Evolutionary conservation across 768 basidiomycete species (phyloP).

Genomic region (Termitomyces sp.): DNA sequence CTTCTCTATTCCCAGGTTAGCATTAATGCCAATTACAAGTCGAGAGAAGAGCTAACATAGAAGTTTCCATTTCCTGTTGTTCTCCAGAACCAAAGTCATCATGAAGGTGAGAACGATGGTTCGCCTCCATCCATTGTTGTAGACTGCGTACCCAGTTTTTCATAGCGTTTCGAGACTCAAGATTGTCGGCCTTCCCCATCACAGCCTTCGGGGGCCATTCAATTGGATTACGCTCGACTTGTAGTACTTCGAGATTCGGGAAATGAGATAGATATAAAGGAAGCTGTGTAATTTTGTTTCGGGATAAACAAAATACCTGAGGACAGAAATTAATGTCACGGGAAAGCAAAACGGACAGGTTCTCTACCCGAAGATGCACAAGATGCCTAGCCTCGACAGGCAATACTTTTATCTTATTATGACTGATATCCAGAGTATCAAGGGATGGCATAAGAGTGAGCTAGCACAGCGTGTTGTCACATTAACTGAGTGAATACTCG

Average conservation of each 20-base stretch:
- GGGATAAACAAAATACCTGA: conserved; percentile 81
- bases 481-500: conserved; percentile 1
- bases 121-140: conserved; percentile 70
- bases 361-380: conserved; percentile 61
- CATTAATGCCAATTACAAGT: not conserved
- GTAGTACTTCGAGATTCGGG: conserved; percentile 66
- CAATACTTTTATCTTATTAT: conserved; percentile 81
- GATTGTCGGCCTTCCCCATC: conserved; percentile 36
- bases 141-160: conserved; percentile 68
- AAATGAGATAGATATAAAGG: conserved; percentile 79
- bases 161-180: conserved; percentile 46
- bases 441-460: conserved; percentile 79
- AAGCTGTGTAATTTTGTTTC: conserved; percentile 77
- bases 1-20: conserved; percentile 25
- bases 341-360: not conserved
- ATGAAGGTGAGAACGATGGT: conserved; percentile 33
- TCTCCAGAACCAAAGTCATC: conserved; percentile 49
- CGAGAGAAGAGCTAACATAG: conserved; percentile 24
- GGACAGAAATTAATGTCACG: not conserved
- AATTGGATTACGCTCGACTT: conserved; percentile 87
- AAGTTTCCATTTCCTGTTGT: conserved; percentile 36
- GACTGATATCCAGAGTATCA: conserved; percentile 92
- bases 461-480: conserved; percentile 32
- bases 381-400: conserved; percentile 80
- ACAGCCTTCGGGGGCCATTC: conserved; percentile 82